Evolutionary conservation across 2,329 filamentous ascomycete species (phyloP).

Genomic region (Apiospora sp.): DNA sequence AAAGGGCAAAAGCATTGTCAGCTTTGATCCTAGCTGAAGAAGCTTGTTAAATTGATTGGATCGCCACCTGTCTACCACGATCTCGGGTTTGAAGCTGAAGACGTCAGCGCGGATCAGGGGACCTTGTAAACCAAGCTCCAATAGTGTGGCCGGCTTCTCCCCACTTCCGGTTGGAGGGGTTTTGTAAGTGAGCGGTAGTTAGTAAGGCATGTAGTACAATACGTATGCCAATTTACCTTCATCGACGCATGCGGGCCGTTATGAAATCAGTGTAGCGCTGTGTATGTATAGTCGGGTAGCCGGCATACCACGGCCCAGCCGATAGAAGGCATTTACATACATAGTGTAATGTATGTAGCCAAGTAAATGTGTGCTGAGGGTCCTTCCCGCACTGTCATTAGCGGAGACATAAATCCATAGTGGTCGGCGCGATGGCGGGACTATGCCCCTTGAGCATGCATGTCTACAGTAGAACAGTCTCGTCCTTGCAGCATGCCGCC

Average conservation of each 20-base stretch:
- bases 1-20: neutral
- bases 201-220: neutral
- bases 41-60: slow-evolving; percentile 11
- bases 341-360: neutral
- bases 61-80: neutral
- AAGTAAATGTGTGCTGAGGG: neutral
- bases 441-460: slow-evolving; percentile 12
- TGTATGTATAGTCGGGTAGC: neutral
- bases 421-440: neutral
- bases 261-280: neutral
- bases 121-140: neutral
- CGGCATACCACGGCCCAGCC: slow-evolving; percentile 6
- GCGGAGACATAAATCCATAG: neutral
- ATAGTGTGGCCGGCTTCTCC: slow-evolving; percentile 9
- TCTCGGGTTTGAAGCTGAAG: slow-evolving; percentile 15
- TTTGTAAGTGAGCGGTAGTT: neutral
- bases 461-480: slow-evolving; percentile 17
- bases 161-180: neutral
- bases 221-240: neutral
- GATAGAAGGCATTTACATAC: neutral
- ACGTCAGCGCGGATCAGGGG: slow-evolving; percentile 17
- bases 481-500: slow-evolving; percentile 12
- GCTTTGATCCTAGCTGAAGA: neutral
- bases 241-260: neutral
- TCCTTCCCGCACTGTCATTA: slow-evolving; percentile 5